These are phyloP conservation scores for Kondoa malvinella DNA, from an alignment of 768 basidiomycete genomes.

Conservation along the genomic window DNA sequence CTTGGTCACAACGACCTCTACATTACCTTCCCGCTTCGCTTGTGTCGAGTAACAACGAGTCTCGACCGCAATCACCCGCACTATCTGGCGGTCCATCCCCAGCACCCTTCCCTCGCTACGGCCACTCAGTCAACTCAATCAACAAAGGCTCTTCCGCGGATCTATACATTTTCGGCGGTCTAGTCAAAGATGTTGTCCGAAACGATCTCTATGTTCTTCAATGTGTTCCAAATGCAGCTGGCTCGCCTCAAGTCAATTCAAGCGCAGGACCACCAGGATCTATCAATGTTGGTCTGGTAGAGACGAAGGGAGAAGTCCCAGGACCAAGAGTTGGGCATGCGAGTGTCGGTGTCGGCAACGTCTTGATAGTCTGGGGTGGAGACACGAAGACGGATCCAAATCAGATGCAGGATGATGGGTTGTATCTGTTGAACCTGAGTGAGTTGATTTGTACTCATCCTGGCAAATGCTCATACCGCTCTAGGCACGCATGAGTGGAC, in stretches of 20 bases:
- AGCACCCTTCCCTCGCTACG: slow-evolving; percentile 88
- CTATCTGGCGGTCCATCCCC: slow-evolving; percentile 38
- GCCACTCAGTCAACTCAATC: slow-evolving; percentile 69
- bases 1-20: background rate
- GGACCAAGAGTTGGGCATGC: slow-evolving; percentile 89
- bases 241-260: background rate
- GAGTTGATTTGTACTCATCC: slow-evolving; percentile 30
- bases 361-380: slow-evolving; percentile 94
- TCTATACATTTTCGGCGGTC: slow-evolving; percentile 89
- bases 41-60: background rate
- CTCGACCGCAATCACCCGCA: background rate
- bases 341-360: slow-evolving; percentile 83
- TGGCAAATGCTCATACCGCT: background rate
- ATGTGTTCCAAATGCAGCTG: slow-evolving; percentile 9
- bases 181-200: slow-evolving; percentile 70
- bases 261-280: slow-evolving; percentile 44
- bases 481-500: slow-evolving; percentile 92
- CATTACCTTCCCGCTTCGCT: background rate
- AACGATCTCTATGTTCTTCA: slow-evolving; percentile 83
- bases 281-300: slow-evolving; percentile 59
- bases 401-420: slow-evolving; percentile 56
- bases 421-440: slow-evolving; percentile 91
- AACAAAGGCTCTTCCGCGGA: slow-evolving; percentile 49
- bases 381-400: slow-evolving; percentile 54
- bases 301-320: slow-evolving; percentile 76